These are phyloP conservation scores for Chlorociboria aeruginascens DNA, from an alignment of 495 filamentous ascomycete species.

Conservation along the genomic window DNA sequence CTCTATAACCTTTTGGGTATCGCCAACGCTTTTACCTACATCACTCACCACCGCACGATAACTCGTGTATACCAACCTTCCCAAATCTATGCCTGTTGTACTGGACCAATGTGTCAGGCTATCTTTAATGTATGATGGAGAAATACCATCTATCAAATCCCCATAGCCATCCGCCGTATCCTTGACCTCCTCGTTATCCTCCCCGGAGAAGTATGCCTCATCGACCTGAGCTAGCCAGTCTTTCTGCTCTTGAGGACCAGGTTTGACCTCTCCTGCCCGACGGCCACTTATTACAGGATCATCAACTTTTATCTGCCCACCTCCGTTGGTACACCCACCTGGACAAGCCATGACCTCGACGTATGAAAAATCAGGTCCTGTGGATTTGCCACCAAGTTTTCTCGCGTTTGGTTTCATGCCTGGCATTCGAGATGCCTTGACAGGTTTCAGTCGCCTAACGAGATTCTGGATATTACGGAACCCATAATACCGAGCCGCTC, in stretches of 20 bases:
- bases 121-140: conserved; percentile 40
- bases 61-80: conserved; percentile 68
- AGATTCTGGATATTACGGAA: conserved; percentile 98
- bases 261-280: conserved; percentile 33
- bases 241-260: conserved; percentile 62
- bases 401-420: conserved; percentile 45
- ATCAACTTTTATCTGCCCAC: conserved; percentile 83
- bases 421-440: conserved; percentile 60
- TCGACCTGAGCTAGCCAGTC: conserved; percentile 80
- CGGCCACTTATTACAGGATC: conserved; percentile 42
- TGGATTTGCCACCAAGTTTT: conserved; percentile 27
- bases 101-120: conserved; percentile 61
- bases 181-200: conserved; percentile 39
- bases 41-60: conserved; percentile 91
- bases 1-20: conserved; percentile 75
- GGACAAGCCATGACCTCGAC: conserved; percentile 99
- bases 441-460: conserved; percentile 77
- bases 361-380: conserved; percentile 56
- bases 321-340: conserved; percentile 93
- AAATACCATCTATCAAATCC: conserved; percentile 42
- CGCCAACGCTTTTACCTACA: conserved; percentile 63
- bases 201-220: conserved; percentile 85
- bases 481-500: conserved; percentile 83
- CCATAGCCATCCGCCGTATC: not conserved
- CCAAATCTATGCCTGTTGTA: conserved; percentile 53